These are phyloP conservation scores for Trichothecium roseum DNA, from an alignment of 2,329 filamentous ascomycete genomes.

Conservation along the genomic window DNA sequence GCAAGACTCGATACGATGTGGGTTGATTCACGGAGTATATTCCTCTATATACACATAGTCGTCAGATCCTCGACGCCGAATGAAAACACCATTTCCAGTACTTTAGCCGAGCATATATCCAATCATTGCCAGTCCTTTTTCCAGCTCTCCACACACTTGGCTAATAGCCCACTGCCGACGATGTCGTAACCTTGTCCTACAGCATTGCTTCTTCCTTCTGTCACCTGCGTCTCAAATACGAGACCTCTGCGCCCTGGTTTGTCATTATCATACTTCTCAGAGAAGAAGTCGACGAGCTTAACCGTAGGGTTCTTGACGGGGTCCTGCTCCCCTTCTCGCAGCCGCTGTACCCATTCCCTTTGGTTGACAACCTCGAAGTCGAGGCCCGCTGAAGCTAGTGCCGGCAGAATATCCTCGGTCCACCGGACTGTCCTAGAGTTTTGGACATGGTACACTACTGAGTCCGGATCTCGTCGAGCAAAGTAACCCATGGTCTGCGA, in stretches of 20 bases:
- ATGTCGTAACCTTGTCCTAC: slow-evolving; percentile 24
- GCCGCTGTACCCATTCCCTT: slow-evolving; percentile 31
- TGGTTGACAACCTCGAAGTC: slow-evolving; percentile 30
- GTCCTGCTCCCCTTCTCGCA: slow-evolving; percentile 35
- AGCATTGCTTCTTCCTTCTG: slow-evolving; percentile 17
- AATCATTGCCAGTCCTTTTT: slow-evolving; percentile 1
- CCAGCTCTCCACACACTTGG: slow-evolving; percentile 13
- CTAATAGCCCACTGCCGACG: slow-evolving; percentile 24
- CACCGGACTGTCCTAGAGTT: slow-evolving; percentile 38
- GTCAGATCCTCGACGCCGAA: no score
- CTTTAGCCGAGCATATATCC: not conserved
- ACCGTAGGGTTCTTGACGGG: slow-evolving; percentile 37
- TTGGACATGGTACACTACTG: slow-evolving; percentile 39
- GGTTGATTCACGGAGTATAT: no score
- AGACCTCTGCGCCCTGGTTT: slow-evolving; percentile 22
- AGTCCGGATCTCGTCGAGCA: slow-evolving; percentile 7
- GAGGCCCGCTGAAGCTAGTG: slow-evolving; percentile 32
- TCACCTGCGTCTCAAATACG: slow-evolving; percentile 25
- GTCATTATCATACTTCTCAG: slow-evolving; percentile 38
- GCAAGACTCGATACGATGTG: no score
- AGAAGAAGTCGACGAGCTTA: slow-evolving; percentile 41
- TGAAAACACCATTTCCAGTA: no score
- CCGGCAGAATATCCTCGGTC: slow-evolving; percentile 41
- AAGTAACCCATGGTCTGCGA: slow-evolving; percentile 6
- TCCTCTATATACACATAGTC: no score